Evolutionary conservation across 768 basidiomycete genomes (phyloP).

Genomic region (Gelatoporia subvermispora): DNA sequence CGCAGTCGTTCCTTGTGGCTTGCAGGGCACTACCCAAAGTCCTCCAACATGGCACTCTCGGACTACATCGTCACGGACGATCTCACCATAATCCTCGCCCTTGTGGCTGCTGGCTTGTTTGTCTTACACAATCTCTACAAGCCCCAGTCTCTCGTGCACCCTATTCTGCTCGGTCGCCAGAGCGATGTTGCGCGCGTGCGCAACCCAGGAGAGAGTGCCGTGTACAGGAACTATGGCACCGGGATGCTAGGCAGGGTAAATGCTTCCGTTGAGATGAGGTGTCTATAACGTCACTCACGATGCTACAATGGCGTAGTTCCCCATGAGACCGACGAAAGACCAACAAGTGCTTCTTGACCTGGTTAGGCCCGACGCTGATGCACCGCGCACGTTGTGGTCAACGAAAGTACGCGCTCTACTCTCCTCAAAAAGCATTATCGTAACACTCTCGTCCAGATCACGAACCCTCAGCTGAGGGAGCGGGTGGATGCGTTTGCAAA

Average conservation of each 20-base stretch:
- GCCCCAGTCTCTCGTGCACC: slow-evolving; percentile 84
- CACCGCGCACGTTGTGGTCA: slow-evolving; percentile 72
- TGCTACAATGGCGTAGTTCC: slow-evolving; percentile 46
- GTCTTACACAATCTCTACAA: slow-evolving; percentile 74
- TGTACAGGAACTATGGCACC: slow-evolving; percentile 88
- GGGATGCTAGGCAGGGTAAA: slow-evolving; percentile 78
- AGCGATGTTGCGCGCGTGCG: slow-evolving; percentile 83
- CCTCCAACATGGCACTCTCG: slow-evolving; percentile 33
- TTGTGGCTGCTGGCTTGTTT: slow-evolving; percentile 73
- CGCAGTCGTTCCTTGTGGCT: not conserved
- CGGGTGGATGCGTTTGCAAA: slow-evolving; percentile 70
- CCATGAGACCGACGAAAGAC: slow-evolving; percentile 67
- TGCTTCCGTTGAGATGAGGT: slow-evolving; percentile 25
- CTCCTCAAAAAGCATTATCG: not conserved
- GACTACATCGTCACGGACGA: slow-evolving; percentile 74
- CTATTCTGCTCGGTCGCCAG: slow-evolving; percentile 89
- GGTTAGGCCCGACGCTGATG: slow-evolving; percentile 60
- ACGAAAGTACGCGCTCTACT: slow-evolving; percentile 48
- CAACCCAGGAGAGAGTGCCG: slow-evolving; percentile 75
- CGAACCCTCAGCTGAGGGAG: slow-evolving; percentile 65
- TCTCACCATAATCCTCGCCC: slow-evolving; percentile 69
- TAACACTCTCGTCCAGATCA: slow-evolving; percentile 46
- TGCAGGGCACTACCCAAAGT: not conserved
- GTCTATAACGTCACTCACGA: slow-evolving; percentile 1
- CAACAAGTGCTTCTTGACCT: slow-evolving; percentile 62